These are phyloP conservation scores for Dysphania ambrosioides DNA, from an alignment of 148 eudicot species.

Conservation along the genomic window DNA sequence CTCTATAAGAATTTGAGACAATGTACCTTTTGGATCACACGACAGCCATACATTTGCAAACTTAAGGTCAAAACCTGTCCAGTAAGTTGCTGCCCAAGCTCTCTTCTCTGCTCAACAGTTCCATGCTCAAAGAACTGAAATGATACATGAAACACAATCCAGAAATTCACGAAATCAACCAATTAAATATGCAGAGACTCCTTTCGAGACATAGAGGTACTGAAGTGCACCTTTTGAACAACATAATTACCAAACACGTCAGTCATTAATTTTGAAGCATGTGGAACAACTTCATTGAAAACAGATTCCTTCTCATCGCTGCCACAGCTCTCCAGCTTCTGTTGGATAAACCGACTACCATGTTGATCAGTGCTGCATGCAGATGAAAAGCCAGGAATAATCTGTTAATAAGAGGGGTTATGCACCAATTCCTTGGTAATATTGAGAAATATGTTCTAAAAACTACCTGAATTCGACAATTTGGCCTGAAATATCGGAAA, in stretches of 20 bases:
- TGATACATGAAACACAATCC: constrained; percentile 12
- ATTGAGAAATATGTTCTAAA: neutral
- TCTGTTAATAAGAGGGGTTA: neutral
- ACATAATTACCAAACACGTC: constrained; percentile 90
- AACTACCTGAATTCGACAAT: constrained; percentile 68
- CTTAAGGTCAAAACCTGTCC: constrained; percentile 49
- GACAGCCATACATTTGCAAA: constrained; percentile 66
- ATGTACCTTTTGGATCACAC: constrained; percentile 59
- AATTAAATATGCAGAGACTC: constrained; percentile 3
- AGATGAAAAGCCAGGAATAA: constrained; percentile 2
- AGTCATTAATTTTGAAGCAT: constrained; percentile 56
- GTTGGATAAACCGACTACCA: constrained; percentile 87
- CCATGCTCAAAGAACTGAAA: constrained; percentile 52
- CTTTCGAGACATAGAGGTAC: neutral
- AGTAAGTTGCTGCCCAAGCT: constrained; percentile 38
- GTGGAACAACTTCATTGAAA: constrained; percentile 64
- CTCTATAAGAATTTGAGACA: neutral
- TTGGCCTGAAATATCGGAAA: constrained; percentile 58
- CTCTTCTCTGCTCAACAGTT: constrained; percentile 43
- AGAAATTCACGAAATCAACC: constrained; percentile 6
- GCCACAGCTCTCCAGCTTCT: constrained; percentile 60
- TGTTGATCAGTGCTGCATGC: constrained; percentile 66
- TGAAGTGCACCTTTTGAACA: constrained; percentile 56
- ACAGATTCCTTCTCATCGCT: constrained; percentile 63
- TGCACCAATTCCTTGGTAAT: neutral